Evolutionary conservation across 2,329 filamentous ascomycete species (phyloP), one percentile per base, ranked within the genome.

Genomic region (Clarireedia homoeocarpa): DNA sequence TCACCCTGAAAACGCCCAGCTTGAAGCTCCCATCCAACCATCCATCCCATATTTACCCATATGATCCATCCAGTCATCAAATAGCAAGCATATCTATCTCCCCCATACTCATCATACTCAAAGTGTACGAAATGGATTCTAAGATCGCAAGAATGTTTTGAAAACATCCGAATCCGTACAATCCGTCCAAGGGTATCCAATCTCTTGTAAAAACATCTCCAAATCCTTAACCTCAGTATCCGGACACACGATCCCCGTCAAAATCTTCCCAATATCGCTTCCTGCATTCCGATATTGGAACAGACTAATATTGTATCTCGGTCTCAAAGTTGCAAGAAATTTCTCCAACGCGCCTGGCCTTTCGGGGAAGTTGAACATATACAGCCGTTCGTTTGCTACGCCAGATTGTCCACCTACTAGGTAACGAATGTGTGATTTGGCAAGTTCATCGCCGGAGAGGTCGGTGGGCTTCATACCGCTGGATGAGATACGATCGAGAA

Each of bases 221-320:
- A 87, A 70, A 61, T 91, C 85, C 3, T 72, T 74, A 61, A 88
- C 81, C 69, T 95, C 87, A 5, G 79, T 77, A 45, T 85, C 78
- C 0, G 91, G 89, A 68, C 94, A 96, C 66, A 94, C 84, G 57
- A 99, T 96, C 24, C 89, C 94, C 1, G 91, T 89, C 51, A 99
- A 74, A 5, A 97, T 87, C 76, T 95, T 95, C 47, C 86, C 94
- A 17, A 97, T 86, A 68, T 99, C 94, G 50, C 92, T 92, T 17
- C 94, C 94, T 59, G 95, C 89, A 73, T 96, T 96, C 47, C 94
- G 80, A 74, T 99, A 99, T 72, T 99, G 94, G 79, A 99, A 99
- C n/a, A 97, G 75, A 57, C 85, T 90, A 72, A 99, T 96, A 73
- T 95, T 99, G 75, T 95, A 95, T 62, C 88, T 86, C 1, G 91